Evolutionary conservation across 768 basidiomycete species (phyloP), one percentile per base, ranked within the genome.

Genomic region (Fistulinella prunicolor): DNA sequence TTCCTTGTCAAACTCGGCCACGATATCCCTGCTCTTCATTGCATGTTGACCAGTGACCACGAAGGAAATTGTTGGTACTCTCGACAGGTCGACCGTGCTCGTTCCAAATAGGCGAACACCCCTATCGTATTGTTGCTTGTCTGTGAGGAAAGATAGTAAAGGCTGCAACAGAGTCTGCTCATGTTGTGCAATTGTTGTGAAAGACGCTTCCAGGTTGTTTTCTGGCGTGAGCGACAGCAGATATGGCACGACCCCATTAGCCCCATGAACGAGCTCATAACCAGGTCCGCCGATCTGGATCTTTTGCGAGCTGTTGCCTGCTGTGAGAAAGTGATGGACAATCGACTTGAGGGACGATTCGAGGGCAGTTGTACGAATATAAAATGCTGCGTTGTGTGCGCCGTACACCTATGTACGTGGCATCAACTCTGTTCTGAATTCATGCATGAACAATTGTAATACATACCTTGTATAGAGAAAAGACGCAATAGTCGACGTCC

Each of bases 391-490:
- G 16, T 78, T 75, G 56, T 90, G 89, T 0, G 84, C 81, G 2
- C 85, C 88, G 49, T 89, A 90, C 1, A 90, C 73, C 87, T 89
- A 50, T 4, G 21, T 14, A 16, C 14, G 19, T 2, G 44, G 2
- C 5, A 13, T 50, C 42, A 45, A n/a, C 19, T 23, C 38, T 23
- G 19, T 40, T n/a, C 16, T 6, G 28, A 38, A 20, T 20, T 13
- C 13, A 4, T 22, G n/a, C 13, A 0, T 20, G 21, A 12, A 37
- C 9, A 16, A 16, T 6, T 42, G 35, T 63, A n/a, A n/a, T n/a
- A n/a, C n/a, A n/a, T 39, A 84, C 88, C 79, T 89, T 91, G 72
- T 89, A 90, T 56, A 82, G 76, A 0, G 86, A 80, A 62, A 88
- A 82, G 42, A 80, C 79, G 40, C 75, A 78, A 59, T 80, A 89